Evolutionary conservation across 108 stramenopile species (phyloP).

Genomic region (Conticribra weissflogii): DNA sequence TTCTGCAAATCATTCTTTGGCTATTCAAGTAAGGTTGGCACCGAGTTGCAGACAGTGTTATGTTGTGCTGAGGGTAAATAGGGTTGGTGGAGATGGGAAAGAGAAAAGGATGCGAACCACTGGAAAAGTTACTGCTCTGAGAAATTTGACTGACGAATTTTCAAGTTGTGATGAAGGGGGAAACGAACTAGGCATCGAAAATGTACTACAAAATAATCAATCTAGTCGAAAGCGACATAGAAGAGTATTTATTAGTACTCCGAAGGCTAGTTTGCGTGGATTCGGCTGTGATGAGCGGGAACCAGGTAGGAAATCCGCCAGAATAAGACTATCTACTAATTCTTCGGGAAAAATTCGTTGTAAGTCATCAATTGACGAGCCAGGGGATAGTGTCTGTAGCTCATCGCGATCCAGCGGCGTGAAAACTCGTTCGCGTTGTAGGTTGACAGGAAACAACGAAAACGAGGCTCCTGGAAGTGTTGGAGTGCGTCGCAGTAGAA

Average conservation of each 20-base stretch:
- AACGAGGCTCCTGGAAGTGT: not conserved
- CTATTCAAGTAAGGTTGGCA: constrained; percentile 24
- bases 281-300: not conserved
- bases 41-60: constrained; percentile 42
- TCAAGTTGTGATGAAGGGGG: constrained; percentile 9
- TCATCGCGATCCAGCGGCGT: too few species aligned
- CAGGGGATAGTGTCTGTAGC: not conserved
- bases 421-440: too few species aligned
- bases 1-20: constrained; percentile 17
- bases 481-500: constrained; percentile 7
- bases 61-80: constrained; percentile 13
- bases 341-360: not conserved
- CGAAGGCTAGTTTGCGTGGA: not conserved
- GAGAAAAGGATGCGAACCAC: not conserved
- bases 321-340: not conserved
- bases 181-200: not conserved
- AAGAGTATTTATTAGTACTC: not conserved
- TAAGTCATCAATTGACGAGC: not conserved
- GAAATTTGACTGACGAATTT: constrained; percentile 1
- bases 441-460: not conserved
- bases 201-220: constrained; percentile 8
- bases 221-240: not conserved
- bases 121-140: not conserved
- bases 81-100: not conserved
- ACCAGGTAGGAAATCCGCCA: not conserved